Evolutionary conservation across 2,329 filamentous ascomycete genomes (phyloP).

Genomic region (Beauveria rudraprayagi): DNA sequence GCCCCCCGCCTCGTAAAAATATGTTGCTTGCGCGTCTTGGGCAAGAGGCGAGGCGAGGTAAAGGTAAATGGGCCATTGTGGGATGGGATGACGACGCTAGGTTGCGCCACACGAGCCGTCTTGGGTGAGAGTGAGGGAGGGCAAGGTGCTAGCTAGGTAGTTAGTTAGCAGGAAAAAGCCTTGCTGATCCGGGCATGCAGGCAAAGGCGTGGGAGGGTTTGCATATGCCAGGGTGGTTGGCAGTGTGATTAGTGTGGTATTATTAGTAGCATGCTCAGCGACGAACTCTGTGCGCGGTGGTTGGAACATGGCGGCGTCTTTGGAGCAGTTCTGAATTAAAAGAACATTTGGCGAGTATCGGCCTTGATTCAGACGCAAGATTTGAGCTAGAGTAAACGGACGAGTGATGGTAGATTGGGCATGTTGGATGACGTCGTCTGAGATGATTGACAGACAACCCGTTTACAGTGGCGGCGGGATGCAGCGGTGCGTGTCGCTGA

Average conservation of each 20-base stretch:
- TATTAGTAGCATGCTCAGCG: constrained; percentile 4
- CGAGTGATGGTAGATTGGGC: not conserved
- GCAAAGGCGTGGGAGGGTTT: not conserved
- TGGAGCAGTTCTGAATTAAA: not conserved
- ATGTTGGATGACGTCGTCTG: not conserved
- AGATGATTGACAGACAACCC: not conserved
- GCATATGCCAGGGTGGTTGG: not conserved
- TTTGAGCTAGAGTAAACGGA: no score
- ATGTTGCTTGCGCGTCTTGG: constrained; percentile 5
- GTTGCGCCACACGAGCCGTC: not conserved
- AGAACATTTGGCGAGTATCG: no score
- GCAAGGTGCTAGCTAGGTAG: no score
- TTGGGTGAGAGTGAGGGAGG: not conserved
- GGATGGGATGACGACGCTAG: constrained; percentile 6
- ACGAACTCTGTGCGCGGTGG: not conserved
- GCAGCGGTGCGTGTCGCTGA: not conserved
- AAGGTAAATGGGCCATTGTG: not conserved
- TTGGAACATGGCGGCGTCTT: not conserved
- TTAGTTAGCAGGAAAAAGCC: not conserved
- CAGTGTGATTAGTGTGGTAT: not conserved
- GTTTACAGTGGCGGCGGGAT: not conserved
- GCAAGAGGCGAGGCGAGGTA: constrained; percentile 1
- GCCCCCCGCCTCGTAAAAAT: not conserved
- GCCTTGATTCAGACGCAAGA: no score
- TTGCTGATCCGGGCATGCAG: not conserved